Evolutionary conservation across 257 asterid genomes (phyloP), one percentile per base, ranked within the genome.

Genomic region (Petunia axillaris): DNA sequence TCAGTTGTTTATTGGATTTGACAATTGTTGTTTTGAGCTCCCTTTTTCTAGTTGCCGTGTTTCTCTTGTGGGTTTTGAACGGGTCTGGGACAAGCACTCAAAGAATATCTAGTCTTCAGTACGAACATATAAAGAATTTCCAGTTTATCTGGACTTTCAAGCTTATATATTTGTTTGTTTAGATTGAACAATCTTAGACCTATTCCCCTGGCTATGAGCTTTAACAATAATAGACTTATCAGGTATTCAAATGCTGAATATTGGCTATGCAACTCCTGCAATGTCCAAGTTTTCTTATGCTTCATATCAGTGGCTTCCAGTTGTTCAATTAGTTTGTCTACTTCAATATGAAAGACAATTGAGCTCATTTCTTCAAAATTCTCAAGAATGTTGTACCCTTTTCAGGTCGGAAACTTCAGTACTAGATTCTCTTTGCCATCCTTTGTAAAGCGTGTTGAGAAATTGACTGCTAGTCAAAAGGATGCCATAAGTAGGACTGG

Each of bases 331-430:
- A 48, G 77, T 5, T 71, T 71, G 77, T 48, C 10, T 48, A 48
- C 35, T 25, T 71, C 44, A 48, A 71, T 5, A 13, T 11, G 35
- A 48, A 35, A 1, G 77, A 71, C n/a, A 35, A 14, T 25, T 37
- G 44, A 71, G 60, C 60, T 10, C 60, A 71, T 71, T 48, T 60
- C 35, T 43, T 48, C 25, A 25, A 71, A 40, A 71, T 53, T 48
- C 5, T 25, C 41, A 48, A 48, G 38, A 71, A 48, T 10, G 3
- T 48, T 71, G 44, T 71, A 48, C 15, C 58, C 44, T 9, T 14
- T 83, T 83, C 86, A 83, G 86, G 82, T 77, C 46, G 64, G 82
- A 25, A 82, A 37, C 68, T 83, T 83, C 70, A 67, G 82, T 37
- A 80, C 86, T 14, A 66, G 75, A n/a, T 83, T 83, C 63, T 76